phyloP scores from a whole-genome alignment of 768 basidiomycete genomes.

The Mycena crocata region DNA sequence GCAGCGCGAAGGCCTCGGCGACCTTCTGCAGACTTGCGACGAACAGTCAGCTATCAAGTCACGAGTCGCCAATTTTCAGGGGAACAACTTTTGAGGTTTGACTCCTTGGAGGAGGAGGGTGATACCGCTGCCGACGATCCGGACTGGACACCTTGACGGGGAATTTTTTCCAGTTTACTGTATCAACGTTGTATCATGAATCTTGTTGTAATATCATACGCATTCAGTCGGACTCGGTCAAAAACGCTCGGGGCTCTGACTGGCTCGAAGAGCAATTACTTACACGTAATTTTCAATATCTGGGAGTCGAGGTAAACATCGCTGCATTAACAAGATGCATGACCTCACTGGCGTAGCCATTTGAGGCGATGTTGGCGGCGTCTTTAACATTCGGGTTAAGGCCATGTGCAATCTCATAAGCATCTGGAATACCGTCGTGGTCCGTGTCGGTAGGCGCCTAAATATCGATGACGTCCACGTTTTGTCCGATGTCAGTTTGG shows the following conservation, averaged over 20 bases:
- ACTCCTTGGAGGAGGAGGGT: constrained; percentile 20
- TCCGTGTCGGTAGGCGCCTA: no score
- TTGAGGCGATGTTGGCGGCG: background rate
- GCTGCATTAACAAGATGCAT: background rate
- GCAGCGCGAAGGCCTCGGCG: constrained; percentile 31
- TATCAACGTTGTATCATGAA: constrained; percentile 7
- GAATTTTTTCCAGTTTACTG: background rate
- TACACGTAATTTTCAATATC: background rate
- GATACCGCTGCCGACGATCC: constrained; percentile 7
- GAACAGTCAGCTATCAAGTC: constrained; percentile 42
- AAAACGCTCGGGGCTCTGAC: no score
- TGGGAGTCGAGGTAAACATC: background rate
- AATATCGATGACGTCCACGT: no score
- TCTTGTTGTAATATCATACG: constrained; percentile 19
- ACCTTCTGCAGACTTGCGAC: constrained; percentile 37
- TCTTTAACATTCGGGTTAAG: background rate
- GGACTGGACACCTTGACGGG: constrained; percentile 34
- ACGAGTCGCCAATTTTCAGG: constrained; percentile 12
- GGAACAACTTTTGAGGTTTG: constrained; percentile 8
- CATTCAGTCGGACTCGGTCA: no score
- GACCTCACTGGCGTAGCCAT: background rate
- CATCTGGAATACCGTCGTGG: no score
- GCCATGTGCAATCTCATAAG: background rate
- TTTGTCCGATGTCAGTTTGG: no score
- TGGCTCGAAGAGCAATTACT: background rate